Conservation (phyloP, 495 filamentous ascomycete genomes). For the Hypoxylon rickii region DNA sequence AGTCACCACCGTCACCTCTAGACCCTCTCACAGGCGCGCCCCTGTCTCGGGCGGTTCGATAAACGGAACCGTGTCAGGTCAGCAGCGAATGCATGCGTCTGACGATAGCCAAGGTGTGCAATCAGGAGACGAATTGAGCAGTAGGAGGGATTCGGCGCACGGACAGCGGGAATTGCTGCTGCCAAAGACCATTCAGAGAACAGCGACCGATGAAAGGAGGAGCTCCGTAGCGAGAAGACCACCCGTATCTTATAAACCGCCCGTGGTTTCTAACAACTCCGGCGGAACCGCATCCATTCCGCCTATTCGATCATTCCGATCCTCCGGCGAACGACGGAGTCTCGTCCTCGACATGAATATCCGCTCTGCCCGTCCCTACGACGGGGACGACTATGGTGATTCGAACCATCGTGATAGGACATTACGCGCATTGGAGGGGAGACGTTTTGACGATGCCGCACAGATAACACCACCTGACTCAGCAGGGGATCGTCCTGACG, state of each 20-base stretch:
- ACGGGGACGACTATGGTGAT: constrained; percentile 42
- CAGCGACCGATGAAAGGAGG: constrained; percentile 46
- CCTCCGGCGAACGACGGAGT: constrained; percentile 54
- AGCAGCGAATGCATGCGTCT: constrained; percentile 23
- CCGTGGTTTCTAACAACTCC: constrained; percentile 31
- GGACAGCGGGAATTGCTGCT: constrained; percentile 48
- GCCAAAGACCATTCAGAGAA: constrained; percentile 39
- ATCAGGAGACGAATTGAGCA: constrained; percentile 30
- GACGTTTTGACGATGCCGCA: constrained; percentile 41
- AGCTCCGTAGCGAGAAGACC: constrained; percentile 44
- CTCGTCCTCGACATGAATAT: constrained; percentile 53
- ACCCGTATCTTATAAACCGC: constrained; percentile 49
- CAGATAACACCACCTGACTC: constrained; percentile 49
- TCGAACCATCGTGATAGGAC: constrained; percentile 54
- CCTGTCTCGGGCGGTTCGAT: constrained; percentile 20
- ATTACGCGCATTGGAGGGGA: constrained; percentile 55
- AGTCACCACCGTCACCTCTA: constrained; percentile 25
- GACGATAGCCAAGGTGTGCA: constrained; percentile 13
- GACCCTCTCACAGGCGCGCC: constrained; percentile 29
- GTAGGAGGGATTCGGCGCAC: constrained; percentile 41
- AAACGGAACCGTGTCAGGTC: constrained; percentile 9
- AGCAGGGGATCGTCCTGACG: constrained; percentile 45
- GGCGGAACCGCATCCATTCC: constrained; percentile 45
- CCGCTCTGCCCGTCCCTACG: constrained; percentile 39
- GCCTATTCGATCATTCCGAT: constrained; percentile 56